These are phyloP conservation scores for Beauveria pseudobassiana DNA, from an alignment of 2,329 filamentous ascomycete species.

Conservation along the genomic window DNA sequence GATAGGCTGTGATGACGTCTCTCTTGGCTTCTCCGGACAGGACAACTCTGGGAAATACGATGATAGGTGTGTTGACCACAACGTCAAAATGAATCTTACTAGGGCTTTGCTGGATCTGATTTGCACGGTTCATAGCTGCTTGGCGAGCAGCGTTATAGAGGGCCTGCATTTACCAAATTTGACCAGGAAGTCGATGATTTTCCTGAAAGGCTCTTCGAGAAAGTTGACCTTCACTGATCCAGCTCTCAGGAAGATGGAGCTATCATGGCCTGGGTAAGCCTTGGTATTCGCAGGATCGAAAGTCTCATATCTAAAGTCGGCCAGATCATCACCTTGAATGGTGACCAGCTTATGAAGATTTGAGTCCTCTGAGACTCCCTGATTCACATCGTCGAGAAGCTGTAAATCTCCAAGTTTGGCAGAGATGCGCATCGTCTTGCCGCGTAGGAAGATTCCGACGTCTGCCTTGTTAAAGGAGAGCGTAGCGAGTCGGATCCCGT, in stretches of 20 bases:
- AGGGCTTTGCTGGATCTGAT: constrained; percentile 82
- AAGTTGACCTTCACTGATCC: constrained; percentile 97
- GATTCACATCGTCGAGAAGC: constrained; percentile 87
- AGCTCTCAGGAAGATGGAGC: constrained; percentile 80
- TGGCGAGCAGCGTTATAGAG: constrained; percentile 96
- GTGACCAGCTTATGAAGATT: constrained; percentile 80
- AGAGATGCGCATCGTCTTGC: constrained; percentile 78
- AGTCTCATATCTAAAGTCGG: constrained; percentile 95
- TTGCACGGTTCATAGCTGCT: constrained; percentile 88
- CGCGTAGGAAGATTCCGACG: constrained; percentile 80
- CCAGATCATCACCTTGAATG: constrained; percentile 90
- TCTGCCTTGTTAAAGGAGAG: constrained; percentile 88
- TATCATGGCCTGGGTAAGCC: constrained; percentile 89
- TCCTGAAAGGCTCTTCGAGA: constrained; percentile 91
- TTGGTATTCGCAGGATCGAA: constrained; percentile 66
- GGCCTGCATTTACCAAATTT: constrained; percentile 99
- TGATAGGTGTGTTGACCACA: constrained; percentile 86
- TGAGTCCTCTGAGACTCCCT: constrained; percentile 75
- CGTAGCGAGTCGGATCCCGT: constrained; percentile 89
- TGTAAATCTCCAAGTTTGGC: constrained; percentile 82
- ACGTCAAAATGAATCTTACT: constrained; percentile 92
- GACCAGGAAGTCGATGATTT: constrained; percentile 95
- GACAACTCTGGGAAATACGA: constrained; percentile 82
- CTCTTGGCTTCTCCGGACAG: constrained; percentile 61
- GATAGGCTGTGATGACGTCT: constrained; percentile 82